phyloP scores from a whole-genome alignment of 345 rosid species.

The Barbarea vulgaris region DNA sequence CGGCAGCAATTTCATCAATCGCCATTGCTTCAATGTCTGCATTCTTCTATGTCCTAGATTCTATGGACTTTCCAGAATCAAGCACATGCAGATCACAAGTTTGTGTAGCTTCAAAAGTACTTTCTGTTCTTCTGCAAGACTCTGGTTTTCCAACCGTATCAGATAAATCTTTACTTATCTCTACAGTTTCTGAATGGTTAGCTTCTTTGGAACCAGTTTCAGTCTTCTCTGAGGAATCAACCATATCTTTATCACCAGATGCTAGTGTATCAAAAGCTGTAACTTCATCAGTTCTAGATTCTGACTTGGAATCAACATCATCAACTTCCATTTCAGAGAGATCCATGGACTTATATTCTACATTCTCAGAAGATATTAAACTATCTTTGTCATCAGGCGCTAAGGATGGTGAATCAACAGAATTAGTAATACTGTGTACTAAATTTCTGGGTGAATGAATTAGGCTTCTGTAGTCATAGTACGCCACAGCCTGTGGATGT shows the following conservation, averaged over 20 bases:
- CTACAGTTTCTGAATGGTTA: conserved; percentile 14
- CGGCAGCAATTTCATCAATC: conserved; percentile 27
- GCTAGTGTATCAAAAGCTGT: conserved; percentile 15
- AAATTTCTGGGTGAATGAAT: conserved; percentile 30
- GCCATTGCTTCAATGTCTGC: conserved; percentile 13
- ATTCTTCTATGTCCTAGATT: conserved; percentile 7
- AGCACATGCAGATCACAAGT: conserved; percentile 24
- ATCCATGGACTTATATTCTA: conserved; percentile 36
- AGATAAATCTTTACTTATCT: conserved; percentile 17
- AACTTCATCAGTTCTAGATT: conserved; percentile 29
- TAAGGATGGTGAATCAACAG: conserved; percentile 28
- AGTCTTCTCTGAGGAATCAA: conserved; percentile 30
- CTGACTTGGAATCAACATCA: conserved; percentile 27
- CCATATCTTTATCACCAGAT: conserved; percentile 24
- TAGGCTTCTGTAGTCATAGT: conserved; percentile 34
- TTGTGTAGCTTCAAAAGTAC: conserved; percentile 6
- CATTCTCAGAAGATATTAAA: conserved; percentile 39
- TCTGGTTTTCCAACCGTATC: conserved; percentile 4
- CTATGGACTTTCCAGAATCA: conserved; percentile 22
- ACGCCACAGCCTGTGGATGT: conserved; percentile 38
- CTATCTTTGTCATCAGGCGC: conserved; percentile 29
- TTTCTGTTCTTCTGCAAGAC: conserved; percentile 13
- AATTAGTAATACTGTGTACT: conserved; percentile 18
- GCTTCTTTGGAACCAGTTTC: conserved; percentile 29
- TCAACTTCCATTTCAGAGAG: conserved; percentile 34